Percentiles rank a stretch among this genome's conserved stretches.
phyloP scores from a whole-genome alignment of 202 grass and related monocot genomes.

The Miscanthus sacchariflorus region DNA sequence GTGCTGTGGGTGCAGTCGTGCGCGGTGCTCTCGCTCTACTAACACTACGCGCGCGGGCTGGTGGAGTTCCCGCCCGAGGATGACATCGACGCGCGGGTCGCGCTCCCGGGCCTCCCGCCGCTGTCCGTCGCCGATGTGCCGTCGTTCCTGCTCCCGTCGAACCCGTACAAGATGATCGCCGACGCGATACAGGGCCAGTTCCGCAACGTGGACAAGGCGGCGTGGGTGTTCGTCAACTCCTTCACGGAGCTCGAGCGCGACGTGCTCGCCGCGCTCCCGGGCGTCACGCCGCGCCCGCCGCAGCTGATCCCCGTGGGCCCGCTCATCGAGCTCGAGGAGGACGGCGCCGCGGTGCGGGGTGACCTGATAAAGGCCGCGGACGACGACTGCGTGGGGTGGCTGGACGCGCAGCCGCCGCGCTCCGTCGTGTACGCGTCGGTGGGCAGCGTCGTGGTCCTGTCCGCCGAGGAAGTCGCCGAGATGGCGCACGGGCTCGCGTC shows the following conservation, averaged over 20 bases:
- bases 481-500: background rate
- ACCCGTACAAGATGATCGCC: background rate
- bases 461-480: conserved; percentile 7
- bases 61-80: background rate
- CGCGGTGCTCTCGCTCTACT: conserved; percentile 11
- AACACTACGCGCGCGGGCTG: background rate
- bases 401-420: conserved; percentile 36
- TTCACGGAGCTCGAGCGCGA: conserved; percentile 20
- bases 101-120: background rate
- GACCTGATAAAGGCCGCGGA: background rate
- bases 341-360: background rate
- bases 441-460: conserved; percentile 53
- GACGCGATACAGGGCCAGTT: background rate
- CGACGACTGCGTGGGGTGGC: conserved; percentile 44
- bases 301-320: background rate
- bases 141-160: conserved; percentile 2
- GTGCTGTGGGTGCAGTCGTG: conserved; percentile 28
- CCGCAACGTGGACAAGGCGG: background rate
- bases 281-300: background rate
- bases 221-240: conserved; percentile 14
- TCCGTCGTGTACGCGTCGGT: conserved; percentile 65
- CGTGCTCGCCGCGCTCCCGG: conserved; percentile 6
- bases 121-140: background rate
- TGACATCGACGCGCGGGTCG: background rate
- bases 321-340: conserved; percentile 6